Conservation (phyloP, 1,284 basidiomycete species). For the Coniferiporia weirii region DNA sequence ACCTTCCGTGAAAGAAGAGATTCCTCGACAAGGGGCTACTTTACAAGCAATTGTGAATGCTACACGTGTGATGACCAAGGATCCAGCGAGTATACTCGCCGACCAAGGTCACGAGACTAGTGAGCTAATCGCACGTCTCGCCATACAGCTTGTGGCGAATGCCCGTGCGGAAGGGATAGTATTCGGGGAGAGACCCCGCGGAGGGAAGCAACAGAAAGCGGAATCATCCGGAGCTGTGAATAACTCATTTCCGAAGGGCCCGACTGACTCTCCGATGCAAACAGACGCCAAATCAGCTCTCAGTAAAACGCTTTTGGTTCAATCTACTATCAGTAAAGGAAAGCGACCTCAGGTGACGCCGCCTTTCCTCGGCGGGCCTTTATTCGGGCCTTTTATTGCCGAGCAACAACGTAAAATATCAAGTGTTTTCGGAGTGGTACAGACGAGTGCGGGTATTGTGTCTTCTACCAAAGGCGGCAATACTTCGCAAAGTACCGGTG, state of each 20-base stretch:
- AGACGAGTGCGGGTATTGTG: conserved; percentile 20
- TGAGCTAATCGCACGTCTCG: conserved; percentile 57
- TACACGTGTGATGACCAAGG: conserved; percentile 83
- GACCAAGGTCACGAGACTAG: conserved; percentile 61
- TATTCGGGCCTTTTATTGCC: conserved; percentile 53
- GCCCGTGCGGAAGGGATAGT: conserved; percentile 65
- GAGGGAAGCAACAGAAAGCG: conserved; percentile 35
- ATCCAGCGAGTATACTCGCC: conserved; percentile 68
- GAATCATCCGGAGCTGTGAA: conserved; percentile 19
- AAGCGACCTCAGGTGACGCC: neutral
- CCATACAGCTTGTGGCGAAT: conserved; percentile 65
- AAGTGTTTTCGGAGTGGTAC: conserved; percentile 25
- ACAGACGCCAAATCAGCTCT: conserved; percentile 22
- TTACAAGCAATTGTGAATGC: conserved; percentile 78
- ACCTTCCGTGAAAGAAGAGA: conserved; percentile 5
- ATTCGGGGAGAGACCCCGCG: conserved; percentile 48
- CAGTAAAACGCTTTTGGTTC: conserved; percentile 27
- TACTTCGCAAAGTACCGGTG: conserved; percentile 11
- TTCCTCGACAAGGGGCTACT: conserved; percentile 48
- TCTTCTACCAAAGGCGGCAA: conserved; percentile 2
- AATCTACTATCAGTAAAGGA: neutral
- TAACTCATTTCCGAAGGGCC: conserved; percentile 17
- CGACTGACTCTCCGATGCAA: conserved; percentile 18
- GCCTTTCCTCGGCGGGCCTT: conserved; percentile 39
- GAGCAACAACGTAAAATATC: conserved; percentile 44